A percentile compares a stretch with the other conserved stretches of the same genome.
phyloP scores from a whole-genome alignment of 495 filamentous ascomycete species.

The Penicillium silybi region DNA sequence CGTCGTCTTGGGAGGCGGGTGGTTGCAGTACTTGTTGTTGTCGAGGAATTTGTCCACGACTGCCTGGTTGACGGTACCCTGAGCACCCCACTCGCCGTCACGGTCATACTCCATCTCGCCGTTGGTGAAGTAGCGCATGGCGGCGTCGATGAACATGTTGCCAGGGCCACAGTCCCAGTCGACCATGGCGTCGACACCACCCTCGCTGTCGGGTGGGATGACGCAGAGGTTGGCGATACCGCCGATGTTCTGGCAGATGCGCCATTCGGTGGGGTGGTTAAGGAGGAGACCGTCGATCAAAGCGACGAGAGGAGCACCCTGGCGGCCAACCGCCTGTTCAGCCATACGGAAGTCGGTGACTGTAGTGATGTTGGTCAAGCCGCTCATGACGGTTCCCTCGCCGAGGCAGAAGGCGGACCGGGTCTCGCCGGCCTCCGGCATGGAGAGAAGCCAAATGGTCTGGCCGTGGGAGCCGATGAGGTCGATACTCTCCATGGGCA shows the following conservation, averaged over 20 bases:
- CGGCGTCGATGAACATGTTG: constrained; percentile 31
- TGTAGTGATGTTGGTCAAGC: constrained; percentile 30
- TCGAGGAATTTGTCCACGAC: constrained; percentile 46
- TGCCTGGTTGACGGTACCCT: constrained; percentile 42
- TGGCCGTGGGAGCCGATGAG: constrained; percentile 50
- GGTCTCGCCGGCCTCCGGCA: constrained; percentile 41
- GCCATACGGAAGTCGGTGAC: constrained; percentile 31
- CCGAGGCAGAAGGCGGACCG: constrained; percentile 39
- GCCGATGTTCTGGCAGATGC: constrained; percentile 53
- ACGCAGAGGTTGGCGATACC: constrained; percentile 54
- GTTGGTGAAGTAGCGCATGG: constrained; percentile 21
- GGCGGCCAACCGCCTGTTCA: constrained; percentile 30
- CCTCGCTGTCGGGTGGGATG: constrained; percentile 41
- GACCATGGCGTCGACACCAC: constrained; percentile 3
- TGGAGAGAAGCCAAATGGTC: constrained; percentile 50
- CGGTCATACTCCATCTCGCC: constrained; percentile 25
- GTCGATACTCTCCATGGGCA: constrained; percentile 42
- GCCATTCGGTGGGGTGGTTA: constrained; percentile 46
- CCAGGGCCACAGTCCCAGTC: constrained; percentile 42
- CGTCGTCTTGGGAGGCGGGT: constrained; percentile 49
- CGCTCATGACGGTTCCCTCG: constrained; percentile 32
- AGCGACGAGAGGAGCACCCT: constrained; percentile 36
- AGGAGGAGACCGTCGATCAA: constrained; percentile 45
- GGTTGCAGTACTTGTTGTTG: constrained; percentile 40
- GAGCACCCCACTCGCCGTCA: constrained; percentile 42